phyloP scores from a whole-genome alignment of 2,329 filamentous ascomycete genomes.

The Phoma sp. region DNA sequence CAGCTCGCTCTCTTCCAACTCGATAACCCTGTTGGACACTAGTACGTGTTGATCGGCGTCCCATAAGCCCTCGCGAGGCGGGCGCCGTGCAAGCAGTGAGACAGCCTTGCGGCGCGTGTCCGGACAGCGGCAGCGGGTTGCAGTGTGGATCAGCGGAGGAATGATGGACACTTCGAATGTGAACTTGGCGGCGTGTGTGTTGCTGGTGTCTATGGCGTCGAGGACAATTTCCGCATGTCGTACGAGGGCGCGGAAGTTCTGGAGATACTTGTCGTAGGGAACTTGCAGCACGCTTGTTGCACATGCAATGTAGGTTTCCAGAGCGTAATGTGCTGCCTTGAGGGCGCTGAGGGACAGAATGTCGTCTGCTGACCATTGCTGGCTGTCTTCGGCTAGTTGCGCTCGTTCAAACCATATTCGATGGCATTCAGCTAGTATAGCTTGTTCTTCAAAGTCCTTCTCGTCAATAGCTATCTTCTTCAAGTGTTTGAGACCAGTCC shows the following conservation, averaged over 20 bases:
- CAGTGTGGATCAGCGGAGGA: constrained; percentile 16
- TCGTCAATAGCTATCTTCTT: not conserved
- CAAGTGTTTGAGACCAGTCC: constrained; percentile 4
- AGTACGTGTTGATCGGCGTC: constrained; percentile 25
- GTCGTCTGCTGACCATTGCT: constrained; percentile 20
- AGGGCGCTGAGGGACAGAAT: constrained; percentile 21
- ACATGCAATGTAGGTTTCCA: constrained; percentile 20
- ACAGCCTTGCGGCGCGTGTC: constrained; percentile 28
- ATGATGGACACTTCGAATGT: constrained; percentile 22
- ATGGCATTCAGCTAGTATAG: constrained; percentile 24
- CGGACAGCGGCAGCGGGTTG: constrained; percentile 27
- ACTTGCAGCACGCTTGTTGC: constrained; percentile 16
- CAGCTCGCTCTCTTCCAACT: constrained; percentile 31
- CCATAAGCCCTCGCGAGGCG: constrained; percentile 32
- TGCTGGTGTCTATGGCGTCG: constrained; percentile 17
- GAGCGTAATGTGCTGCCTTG: constrained; percentile 23
- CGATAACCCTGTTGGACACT: constrained; percentile 25
- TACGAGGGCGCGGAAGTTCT: constrained; percentile 25
- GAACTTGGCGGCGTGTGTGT: constrained; percentile 20
- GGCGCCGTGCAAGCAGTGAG: constrained; percentile 21
- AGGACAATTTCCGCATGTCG: constrained; percentile 29
- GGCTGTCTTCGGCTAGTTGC: constrained; percentile 9
- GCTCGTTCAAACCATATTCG: constrained; percentile 20
- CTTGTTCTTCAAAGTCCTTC: constrained; percentile 16
- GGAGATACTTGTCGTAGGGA: constrained; percentile 25